Evolutionary conservation across 495 filamentous ascomycete genomes (phyloP), one percentile per base, ranked within the genome.

Genomic region (Podospora fimiseda): DNA sequence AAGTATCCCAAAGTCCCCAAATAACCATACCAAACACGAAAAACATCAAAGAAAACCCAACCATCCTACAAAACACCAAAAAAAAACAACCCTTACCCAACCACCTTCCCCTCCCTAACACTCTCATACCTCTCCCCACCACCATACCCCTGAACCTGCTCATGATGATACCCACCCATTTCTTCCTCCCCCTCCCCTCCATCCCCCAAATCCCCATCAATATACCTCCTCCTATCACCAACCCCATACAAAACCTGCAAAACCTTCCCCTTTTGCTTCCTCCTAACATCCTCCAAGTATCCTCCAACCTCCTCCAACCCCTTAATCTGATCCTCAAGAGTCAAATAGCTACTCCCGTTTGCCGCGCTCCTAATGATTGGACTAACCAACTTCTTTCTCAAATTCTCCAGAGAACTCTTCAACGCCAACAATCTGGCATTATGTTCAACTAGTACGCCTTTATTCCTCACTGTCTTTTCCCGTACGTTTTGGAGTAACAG

Each of bases 381-480:
- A 37, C 81, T 87, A 13, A 95, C 84, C 19, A 96, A 74, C 60
- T 89, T 90, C 33, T 81, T 72, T 19, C 90, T 74, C 47, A 94
- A 68, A 1, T 69, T 84, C 70, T 96, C 90, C 0, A 96, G 77
- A 50, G 85, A 89, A 6, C 84, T 81, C 60, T 95, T 92, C 3
- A 96, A 74, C 5, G 82, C 84, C 7, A 88, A 68, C 6, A 96
- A 77, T 40, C 87, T 85, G 20, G 83, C 79, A 59, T 92, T 90
- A 60, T 95, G 89, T 47, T 90, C 87, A 22, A 90, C 80, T 1
- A 96, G 74, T 9, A 92, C 78, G 36, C 81, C 81, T 60, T 94
- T 94, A 68, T 95, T 94, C n/a, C 79, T 76, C 11, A 92, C 83
- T 9, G 90, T 95, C 59, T 84, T 86, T 22, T 83, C 79, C 50